A percentile compares a stretch with the other conserved stretches of the same genome.
Evolutionary conservation across 208 protist genomes (phyloP).

Genomic region (Trypanosomatidae sp.): DNA sequence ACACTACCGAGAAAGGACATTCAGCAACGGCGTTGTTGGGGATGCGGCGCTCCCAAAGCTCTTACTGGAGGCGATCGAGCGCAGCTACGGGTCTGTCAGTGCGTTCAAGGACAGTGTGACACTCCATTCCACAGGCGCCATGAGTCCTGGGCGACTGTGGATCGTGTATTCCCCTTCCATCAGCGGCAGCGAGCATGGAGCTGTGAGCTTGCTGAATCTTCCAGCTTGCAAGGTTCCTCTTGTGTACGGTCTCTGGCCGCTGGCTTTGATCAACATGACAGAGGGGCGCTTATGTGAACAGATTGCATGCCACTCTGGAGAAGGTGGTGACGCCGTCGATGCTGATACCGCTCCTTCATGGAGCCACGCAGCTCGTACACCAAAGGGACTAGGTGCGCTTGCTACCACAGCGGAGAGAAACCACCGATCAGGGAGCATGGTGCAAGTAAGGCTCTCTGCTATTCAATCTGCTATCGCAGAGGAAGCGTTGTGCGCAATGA

Average conservation of each 20-base stretch:
- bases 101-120: conserved; percentile 35
- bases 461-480: conserved; percentile 27
- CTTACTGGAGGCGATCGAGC: conserved; percentile 28
- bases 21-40: neutral
- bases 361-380: conserved; percentile 64
- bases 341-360: conserved; percentile 31
- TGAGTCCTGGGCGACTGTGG: conserved; percentile 66
- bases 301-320: conserved; percentile 7
- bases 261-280: conserved; percentile 72
- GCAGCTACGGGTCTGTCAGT: conserved; percentile 42
- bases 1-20: neutral
- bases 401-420: conserved; percentile 7
- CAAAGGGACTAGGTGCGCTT: conserved; percentile 1
- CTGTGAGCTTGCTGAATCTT: conserved; percentile 47
- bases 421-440: neutral
- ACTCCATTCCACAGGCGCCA: conserved; percentile 36
- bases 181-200: conserved; percentile 19
- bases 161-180: conserved; percentile 45
- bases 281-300: conserved; percentile 44
- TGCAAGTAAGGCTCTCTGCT: conserved; percentile 11
- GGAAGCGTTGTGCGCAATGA: conserved; percentile 36
- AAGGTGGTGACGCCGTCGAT: neutral
- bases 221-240: conserved; percentile 47
- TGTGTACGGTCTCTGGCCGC: conserved; percentile 72
- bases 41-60: neutral